Base-by-base conservation (phyloP, 179 eudicot species). In the Heliamphora ciliata region DNA sequence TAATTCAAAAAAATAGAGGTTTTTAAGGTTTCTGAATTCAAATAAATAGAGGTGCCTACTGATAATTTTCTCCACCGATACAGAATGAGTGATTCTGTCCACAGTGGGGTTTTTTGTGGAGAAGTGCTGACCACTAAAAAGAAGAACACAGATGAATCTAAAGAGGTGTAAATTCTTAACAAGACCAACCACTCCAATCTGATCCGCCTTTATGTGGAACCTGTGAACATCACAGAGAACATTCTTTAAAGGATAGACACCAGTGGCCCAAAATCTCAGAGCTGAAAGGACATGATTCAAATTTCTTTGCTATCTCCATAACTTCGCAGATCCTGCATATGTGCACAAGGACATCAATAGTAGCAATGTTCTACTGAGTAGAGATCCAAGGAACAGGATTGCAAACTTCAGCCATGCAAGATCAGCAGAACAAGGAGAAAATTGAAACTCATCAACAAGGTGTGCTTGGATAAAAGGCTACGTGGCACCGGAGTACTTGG, bases 401-500 rank as follows among this genome's bases (percentile, higher is more conserved):
- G 85, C 90, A 11, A 86, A 89, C 59, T 90, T 89, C 59, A 79
- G 85, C 21, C 84, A 84, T 11, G 84, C 89, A 4, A 80, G 81
- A 77, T 82, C 87, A 60, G 79, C 84, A 18, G 82, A 74, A 5
- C 54, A 3, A 11, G 83, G 65, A 44, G 85, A 73, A 54, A 78
- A 81, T 69, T 81, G 77, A 48, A 78, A 74, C 50, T 82, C 89
- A 7, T 73, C 83, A 50, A 48, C 82, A 5, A 82, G 40, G n/a
- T 80, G 74, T 77, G 82, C 82, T 52, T 86, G 83, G 46, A 76
- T 83, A 68, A 87, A 81, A 71, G 89, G 89, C 9, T 88, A 90
- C 76, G 76, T 86, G 84, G 92, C 90, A 46, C 92, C 91, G 0
- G 93, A 90, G 80, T 88, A 90, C 59, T 2, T 90, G 52, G 89